Conservation (phyloP, 352 stramenopile genomes). For the Labyrinthula sp. region DNA sequence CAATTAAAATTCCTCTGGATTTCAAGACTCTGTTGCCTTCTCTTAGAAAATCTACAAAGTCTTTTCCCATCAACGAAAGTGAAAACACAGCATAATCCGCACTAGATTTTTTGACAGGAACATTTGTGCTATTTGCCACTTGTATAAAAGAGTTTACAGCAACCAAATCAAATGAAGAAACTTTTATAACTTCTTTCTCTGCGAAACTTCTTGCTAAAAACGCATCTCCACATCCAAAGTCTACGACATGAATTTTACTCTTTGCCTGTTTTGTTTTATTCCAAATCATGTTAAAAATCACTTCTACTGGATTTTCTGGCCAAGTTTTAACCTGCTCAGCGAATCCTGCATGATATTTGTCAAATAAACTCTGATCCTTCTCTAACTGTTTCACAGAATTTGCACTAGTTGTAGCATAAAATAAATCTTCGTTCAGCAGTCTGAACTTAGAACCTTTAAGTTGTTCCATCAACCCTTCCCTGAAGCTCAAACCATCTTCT, state of each 20-base stretch:
- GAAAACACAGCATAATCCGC: slow-evolving; percentile 90
- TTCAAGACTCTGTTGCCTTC: slow-evolving; percentile 82
- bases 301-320: slow-evolving; percentile 86
- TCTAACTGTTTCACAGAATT: slow-evolving; percentile 70
- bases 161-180: slow-evolving; percentile 94
- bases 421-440: slow-evolving; percentile 91
- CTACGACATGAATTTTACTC: slow-evolving; percentile 55
- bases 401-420: slow-evolving; percentile 80
- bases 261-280: slow-evolving; percentile 34
- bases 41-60: slow-evolving; percentile 79
- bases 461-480: slow-evolving; percentile 30
- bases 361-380: slow-evolving; percentile 74
- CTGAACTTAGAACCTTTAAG: slow-evolving; percentile 81
- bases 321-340: slow-evolving; percentile 82
- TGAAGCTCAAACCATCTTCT: no score
- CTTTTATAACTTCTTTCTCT: no score
- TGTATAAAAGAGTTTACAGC: slow-evolving; percentile 56
- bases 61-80: slow-evolving; percentile 92
- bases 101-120: slow-evolving; percentile 58
- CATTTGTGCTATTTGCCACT: slow-evolving; percentile 38
- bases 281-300: slow-evolving; percentile 80
- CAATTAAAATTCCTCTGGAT: slow-evolving; percentile 61
- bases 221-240: slow-evolving; percentile 96
- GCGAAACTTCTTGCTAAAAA: slow-evolving; percentile 60
- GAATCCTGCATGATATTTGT: slow-evolving; percentile 92